phyloP scores from a whole-genome alignment of 768 basidiomycete species.

The Daedaleopsis sinensis region DNA sequence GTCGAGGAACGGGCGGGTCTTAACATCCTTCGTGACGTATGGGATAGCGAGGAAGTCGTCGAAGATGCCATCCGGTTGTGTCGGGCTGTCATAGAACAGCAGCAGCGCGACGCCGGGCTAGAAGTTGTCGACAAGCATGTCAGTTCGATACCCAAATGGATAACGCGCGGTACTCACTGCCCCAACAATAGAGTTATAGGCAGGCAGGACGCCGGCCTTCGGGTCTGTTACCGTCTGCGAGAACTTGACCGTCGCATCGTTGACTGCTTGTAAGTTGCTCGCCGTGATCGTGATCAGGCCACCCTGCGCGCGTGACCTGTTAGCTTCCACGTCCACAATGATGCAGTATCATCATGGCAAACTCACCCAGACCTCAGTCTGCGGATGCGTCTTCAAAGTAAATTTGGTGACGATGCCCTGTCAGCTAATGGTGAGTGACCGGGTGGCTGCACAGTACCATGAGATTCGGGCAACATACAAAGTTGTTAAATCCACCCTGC shows the following conservation, averaged over 20 bases:
- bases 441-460: neutral
- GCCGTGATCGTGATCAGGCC: slow-evolving; percentile 43
- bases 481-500: slow-evolving; percentile 68
- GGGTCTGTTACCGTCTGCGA: slow-evolving; percentile 46
- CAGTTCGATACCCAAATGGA: neutral
- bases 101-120: slow-evolving; percentile 31
- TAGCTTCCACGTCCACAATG: neutral
- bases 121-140: neutral
- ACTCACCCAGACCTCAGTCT: slow-evolving; percentile 59
- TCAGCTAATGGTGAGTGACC: neutral
- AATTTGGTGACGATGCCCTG: slow-evolving; percentile 65
- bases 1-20: slow-evolving; percentile 43
- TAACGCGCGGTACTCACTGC: slow-evolving; percentile 32
- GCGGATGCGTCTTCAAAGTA: slow-evolving; percentile 54
- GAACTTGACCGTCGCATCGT: slow-evolving; percentile 45
- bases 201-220: slow-evolving; percentile 52
- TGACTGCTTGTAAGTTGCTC: slow-evolving; percentile 25
- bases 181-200: slow-evolving; percentile 41
- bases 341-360: too few relatives aligned
- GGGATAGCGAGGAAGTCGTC: slow-evolving; percentile 54
- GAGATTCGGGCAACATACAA: slow-evolving; percentile 34
- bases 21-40: slow-evolving; percentile 39
- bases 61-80: slow-evolving; percentile 50
- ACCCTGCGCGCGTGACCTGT: slow-evolving; percentile 39
- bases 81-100: slow-evolving; percentile 64